Evolutionary conservation across 1,139 yeast genomes (phyloP).

Genomic region (Zygosaccharomyces pseudobailii): DNA sequence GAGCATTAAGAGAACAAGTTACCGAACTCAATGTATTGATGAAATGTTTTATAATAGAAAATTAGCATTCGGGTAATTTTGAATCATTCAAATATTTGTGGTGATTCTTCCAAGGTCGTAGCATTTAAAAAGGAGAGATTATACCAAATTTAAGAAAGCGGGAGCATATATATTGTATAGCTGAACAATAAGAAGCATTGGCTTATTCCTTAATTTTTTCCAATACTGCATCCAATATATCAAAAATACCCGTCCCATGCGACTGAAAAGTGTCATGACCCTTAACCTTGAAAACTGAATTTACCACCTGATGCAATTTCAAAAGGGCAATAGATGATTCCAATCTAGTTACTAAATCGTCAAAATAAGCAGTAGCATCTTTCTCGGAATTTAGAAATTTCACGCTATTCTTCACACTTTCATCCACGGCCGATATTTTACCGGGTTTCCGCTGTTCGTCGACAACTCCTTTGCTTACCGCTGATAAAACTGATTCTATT

Average conservation of each 20-base stretch:
- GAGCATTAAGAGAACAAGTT: not conserved
- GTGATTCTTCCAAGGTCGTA: not conserved
- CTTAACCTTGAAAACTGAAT: conserved; percentile 19
- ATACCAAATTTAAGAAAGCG: not conserved
- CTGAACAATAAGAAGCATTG: not conserved
- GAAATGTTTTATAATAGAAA: not conserved
- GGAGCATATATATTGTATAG: not conserved
- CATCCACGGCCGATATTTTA: conserved; percentile 17
- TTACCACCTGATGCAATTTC: conserved; percentile 27
- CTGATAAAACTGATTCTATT: conserved; percentile 25
- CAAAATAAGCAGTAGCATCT: conserved; percentile 28
- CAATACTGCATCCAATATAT: conserved; percentile 10
- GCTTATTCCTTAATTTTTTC: conserved; percentile 1
- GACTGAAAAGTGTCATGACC: conserved; percentile 10
- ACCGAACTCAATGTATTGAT: too few species aligned
- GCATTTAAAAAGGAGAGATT: not conserved
- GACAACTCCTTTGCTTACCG: conserved; percentile 23
- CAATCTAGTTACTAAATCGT: conserved; percentile 31
- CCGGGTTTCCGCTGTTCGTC: conserved; percentile 14
- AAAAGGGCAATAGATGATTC: conserved; percentile 29
- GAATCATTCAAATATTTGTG: too few species aligned
- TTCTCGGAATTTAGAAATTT: conserved; percentile 20
- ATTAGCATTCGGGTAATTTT: not conserved
- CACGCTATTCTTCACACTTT: conserved; percentile 17
- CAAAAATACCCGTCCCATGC: conserved; percentile 17